phyloP scores from a whole-genome alignment of 1,284 basidiomycete species.

The Apiotrichum sp. region DNA sequence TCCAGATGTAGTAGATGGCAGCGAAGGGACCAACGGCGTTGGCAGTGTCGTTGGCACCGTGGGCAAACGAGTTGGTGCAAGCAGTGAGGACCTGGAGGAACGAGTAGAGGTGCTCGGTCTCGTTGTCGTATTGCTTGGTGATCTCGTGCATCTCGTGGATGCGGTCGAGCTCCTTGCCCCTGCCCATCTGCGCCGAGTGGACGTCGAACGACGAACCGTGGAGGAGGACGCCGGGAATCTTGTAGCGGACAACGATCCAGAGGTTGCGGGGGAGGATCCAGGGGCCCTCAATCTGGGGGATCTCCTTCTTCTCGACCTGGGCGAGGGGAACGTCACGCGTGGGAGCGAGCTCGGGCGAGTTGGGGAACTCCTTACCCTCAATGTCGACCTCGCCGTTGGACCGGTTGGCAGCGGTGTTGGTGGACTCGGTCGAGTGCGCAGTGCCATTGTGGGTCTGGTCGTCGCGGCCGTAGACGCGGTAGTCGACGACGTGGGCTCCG shows the following conservation, averaged over 20 bases:
- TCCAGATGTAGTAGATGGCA: conserved; percentile 48
- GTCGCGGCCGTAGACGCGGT: conserved; percentile 39
- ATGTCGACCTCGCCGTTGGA: conserved; percentile 7
- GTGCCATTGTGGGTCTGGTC: neutral
- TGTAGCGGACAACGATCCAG: conserved; percentile 46
- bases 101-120: conserved; percentile 51
- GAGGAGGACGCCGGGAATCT: conserved; percentile 27
- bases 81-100: conserved; percentile 53
- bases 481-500: conserved; percentile 43
- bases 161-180: conserved; percentile 30
- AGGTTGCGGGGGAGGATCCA: conserved; percentile 47
- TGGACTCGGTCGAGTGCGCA: neutral
- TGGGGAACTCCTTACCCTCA: conserved; percentile 4
- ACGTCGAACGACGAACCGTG: conserved; percentile 43
- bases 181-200: conserved; percentile 42
- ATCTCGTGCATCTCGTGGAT: conserved; percentile 45
- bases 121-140: conserved; percentile 49
- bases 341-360: conserved; percentile 1
- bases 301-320: conserved; percentile 27
- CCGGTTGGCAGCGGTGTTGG: neutral
- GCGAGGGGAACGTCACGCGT: conserved; percentile 18
- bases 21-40: conserved; percentile 45
- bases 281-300: conserved; percentile 27
- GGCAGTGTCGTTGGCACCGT: conserved; percentile 48
- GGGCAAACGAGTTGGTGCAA: conserved; percentile 52